Evolutionary conservation across 805 yeast genomes (phyloP).

Genomic region (Candida nanaspora): DNA sequence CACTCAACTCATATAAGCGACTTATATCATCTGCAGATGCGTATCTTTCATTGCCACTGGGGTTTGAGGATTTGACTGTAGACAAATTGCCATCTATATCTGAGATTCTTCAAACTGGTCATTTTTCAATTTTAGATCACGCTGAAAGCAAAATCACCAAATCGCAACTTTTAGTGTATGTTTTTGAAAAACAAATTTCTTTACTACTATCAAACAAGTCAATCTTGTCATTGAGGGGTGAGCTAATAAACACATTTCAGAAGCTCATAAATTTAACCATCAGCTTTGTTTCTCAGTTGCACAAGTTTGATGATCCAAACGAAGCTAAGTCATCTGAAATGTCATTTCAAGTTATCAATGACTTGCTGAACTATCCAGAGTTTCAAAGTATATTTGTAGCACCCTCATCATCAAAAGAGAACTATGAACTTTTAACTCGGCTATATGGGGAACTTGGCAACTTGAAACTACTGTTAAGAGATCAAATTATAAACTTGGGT

Average conservation of each 20-base stretch:
- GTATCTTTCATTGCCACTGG: constrained; percentile 9
- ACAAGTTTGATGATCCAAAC: not conserved
- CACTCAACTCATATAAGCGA: constrained; percentile 44
- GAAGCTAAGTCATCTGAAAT: not conserved
- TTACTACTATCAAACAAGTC: not conserved
- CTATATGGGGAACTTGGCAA: constrained; percentile 39
- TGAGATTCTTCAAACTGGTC: not conserved
- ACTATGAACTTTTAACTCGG: not conserved
- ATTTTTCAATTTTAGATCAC: not conserved
- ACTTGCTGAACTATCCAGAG: not conserved
- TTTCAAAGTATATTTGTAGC: not conserved
- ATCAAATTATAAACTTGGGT: constrained; percentile 32
- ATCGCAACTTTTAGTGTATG: constrained; percentile 14
- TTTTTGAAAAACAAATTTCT: constrained; percentile 13
- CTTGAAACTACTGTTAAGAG: constrained; percentile 39
- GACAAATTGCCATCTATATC: constrained; percentile 5
- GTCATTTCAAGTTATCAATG: not conserved
- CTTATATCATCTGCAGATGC: constrained; percentile 26
- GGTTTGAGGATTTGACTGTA: constrained; percentile 7
- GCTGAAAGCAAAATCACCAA: constrained; percentile 2
- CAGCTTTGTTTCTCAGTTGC: not conserved
- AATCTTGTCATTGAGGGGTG: not conserved
- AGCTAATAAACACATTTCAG: not conserved
- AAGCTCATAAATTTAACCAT: not conserved
- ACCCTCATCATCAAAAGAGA: not conserved